Base-by-base conservation (phyloP, 352 stramenopile genomes). In the Globisporangium sylvaticum region DNA sequence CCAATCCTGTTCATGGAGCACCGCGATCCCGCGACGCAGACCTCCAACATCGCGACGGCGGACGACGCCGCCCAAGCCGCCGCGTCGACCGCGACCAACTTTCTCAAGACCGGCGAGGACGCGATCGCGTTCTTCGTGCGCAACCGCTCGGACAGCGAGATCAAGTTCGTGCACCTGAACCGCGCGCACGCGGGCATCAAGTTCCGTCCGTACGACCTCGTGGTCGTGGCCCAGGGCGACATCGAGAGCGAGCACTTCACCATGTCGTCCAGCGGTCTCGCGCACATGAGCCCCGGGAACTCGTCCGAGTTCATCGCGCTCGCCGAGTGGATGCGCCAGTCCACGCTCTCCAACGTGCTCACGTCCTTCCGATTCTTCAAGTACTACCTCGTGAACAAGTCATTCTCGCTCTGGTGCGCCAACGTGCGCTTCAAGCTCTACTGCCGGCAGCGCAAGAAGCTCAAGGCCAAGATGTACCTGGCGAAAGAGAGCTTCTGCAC, bases 161-260 rank as follows among this genome's bases (percentile, higher is more conserved):
- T 98, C 62, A 98, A 98, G 77, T 98, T 98, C 62, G 91, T 98
- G 27, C 90, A 98, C 64, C 65, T 98, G 4, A 96, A 98, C 55
- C 85, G 90, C 22, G 85, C 88, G 0, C 63, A 84, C 12, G 86
- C 76, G 0, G 77, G 81, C 4, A 72, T 92, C 12, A 62, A 75
- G 0, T 98, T 98, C 69, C 82, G 89, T 4, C 95, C 95, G 52
- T 98, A 98, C 61, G 90, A 97, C 63, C 86, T 98, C 4, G 77
- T 90, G 14, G 94, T 98, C 9, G 87, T 98, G 4, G 68, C 76
- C 15, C 85, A 89, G 2, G 77, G 87, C 27, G 87, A 98, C 44
- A 83, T 94, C 32, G 78, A 84, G 8, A 72, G 72, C 10, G 91
- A 98, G 22, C 91, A 98, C 64, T 98, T 96, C 61, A 97, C 91